phyloP scores from a whole-genome alignment of 2,329 filamentous ascomycete species.

The Aspergillus sp. region DNA sequence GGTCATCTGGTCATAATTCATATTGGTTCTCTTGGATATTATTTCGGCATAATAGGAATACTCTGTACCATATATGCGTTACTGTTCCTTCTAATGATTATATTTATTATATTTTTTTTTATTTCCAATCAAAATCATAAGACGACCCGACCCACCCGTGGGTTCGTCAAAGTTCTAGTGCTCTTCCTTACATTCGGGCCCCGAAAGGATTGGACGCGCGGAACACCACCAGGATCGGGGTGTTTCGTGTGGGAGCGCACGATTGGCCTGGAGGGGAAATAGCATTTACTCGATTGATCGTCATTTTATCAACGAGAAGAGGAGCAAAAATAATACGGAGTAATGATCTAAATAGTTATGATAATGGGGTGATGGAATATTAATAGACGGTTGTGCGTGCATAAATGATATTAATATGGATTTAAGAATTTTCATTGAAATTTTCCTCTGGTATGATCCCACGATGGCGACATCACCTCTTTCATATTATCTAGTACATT shows the following conservation, averaged over 20 bases:
- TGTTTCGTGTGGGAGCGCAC: background rate
- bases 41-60: background rate
- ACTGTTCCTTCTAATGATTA: background rate
- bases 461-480: no score
- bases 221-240: background rate
- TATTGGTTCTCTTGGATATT: no score
- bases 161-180: constrained; percentile 12
- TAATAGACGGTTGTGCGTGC: no score
- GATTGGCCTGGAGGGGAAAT: no score
- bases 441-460: no score
- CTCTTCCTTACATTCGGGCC: constrained; percentile 10
- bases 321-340: no score
- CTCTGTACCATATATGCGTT: background rate
- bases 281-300: background rate
- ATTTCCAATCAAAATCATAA: background rate
- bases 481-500: no score
- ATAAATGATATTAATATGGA: no score
- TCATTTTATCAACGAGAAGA: background rate
- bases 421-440: no score
- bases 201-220: background rate
- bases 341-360: no score
- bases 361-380: no score
- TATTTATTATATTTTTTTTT: background rate
- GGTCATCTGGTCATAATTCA: no score
- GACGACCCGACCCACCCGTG: constrained; percentile 1